Evolutionary conservation across 2,329 filamentous ascomycete genomes (phyloP), one percentile per base, ranked within the genome.

Genomic region (Aspergillus felis): DNA sequence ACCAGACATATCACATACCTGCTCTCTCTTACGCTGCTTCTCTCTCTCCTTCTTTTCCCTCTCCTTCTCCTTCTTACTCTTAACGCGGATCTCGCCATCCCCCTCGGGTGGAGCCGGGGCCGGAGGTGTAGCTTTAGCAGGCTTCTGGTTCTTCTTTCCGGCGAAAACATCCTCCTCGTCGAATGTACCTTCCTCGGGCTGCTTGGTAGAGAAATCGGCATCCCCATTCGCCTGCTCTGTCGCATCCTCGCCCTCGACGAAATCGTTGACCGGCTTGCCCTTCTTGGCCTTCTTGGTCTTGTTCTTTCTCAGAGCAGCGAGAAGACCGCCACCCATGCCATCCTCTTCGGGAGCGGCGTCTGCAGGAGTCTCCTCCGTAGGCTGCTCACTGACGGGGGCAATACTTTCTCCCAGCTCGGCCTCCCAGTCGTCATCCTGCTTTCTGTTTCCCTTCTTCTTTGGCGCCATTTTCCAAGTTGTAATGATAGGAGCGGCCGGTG

Each of bases 41-140:
- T 99, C 94, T 60, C 91, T 87, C 80, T 99, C 94, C 80, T 97
- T 99, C 84, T 93, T 97, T 70, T 93, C 83, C 78, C 91, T 96
- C 76, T 99, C 94, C 81, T 99, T 99, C 80, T 99, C 92, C 57
- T 95, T 94, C 84, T 97, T 99, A 42, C 91, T 96, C 79, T 97
- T 87, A 51, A 97, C 82, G 55, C 87, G 84, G 48, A 88, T 88
- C 3, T 81, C 82, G 10, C 78, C 81, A 20, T 81, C 81, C 2
- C 80, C 82, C 20, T 67, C 66, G n/a, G 62, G 62, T 35, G 64
- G 69, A 14, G 76, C 74, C 50, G 79, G 74, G 61, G 79, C 81
- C 73, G 68, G 76, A 52, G 73, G 68, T 52, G 72, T 81, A 73
- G 74, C 82, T 77, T 84, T 84, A 50, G 82, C 61, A 32, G 64